Base-by-base conservation (phyloP, 2,329 filamentous ascomycete species). In the Falciphora oryzae region DNA sequence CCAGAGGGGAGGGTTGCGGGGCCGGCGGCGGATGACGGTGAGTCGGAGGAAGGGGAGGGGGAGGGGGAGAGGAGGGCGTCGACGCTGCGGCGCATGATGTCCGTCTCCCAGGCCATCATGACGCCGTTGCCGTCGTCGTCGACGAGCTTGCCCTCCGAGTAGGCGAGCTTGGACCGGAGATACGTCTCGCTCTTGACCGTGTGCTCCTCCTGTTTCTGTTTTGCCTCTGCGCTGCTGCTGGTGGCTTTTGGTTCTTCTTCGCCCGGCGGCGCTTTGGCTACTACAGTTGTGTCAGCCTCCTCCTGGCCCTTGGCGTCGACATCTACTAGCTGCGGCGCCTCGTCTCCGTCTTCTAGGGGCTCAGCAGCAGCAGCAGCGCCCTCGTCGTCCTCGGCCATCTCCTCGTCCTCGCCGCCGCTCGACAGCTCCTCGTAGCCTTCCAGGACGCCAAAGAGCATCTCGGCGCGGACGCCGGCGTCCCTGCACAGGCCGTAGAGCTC, bases 51-150 rank as follows among this genome's bases (percentile, higher is more conserved):
- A 2, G 14, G 8, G 68, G 38, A 67, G 65, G 5, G 72, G 11
- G 22, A 69, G 58, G 78, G 72, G 0, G 80, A 79, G 6, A 88
- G 80, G 1, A 96, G 80, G 18, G 85, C 83, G 67, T 88, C 83
- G 59, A 92, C 91, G 64, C 90, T 92, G 62, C 85, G 83, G 66
- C 85, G 84, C 92, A 96, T 96, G 70, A 96, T 95, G 68, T 88
- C 86, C 2, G 88, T 90, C 76, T 96, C 92, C 92, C 92, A 96
- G 56, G 88, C 84, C 92, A 96, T 96, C 92, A 96, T 96, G 59
- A 96, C 91, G 63, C 91, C 92, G 74, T 96, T 96, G 67, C 87
- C 83, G 68, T 87, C 85, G 4, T 85, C 82, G 72, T 95, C 91
- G 8, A 95, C 82, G 2, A 95, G 83, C 66, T 89, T 89, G 68